A percentile compares a stretch with the other conserved stretches of the same genome.
Evolutionary conservation across 495 filamentous ascomycete species (phyloP).

Genomic region (Aspergillus indologenus): DNA sequence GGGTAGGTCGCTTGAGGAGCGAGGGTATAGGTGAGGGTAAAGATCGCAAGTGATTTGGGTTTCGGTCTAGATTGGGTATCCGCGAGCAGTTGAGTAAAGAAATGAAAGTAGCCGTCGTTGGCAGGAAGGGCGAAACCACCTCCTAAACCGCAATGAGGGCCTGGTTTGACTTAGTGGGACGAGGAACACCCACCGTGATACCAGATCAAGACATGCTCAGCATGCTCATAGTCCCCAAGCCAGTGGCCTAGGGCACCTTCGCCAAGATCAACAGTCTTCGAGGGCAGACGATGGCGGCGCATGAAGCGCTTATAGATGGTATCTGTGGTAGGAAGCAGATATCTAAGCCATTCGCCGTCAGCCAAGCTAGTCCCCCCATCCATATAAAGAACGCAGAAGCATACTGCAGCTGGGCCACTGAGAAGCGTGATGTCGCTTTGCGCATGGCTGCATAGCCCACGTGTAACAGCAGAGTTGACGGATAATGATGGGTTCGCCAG

Average conservation of each 20-base stretch:
- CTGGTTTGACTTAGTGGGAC: neutral
- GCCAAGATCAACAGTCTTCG: slow-evolving; percentile 45
- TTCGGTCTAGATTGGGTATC: slow-evolving; percentile 16
- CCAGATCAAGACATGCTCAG: slow-evolving; percentile 56
- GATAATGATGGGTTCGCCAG: slow-evolving; percentile 34
- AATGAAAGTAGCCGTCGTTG: slow-evolving; percentile 49
- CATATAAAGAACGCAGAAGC: neutral
- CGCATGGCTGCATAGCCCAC: slow-evolving; percentile 39
- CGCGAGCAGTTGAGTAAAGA: slow-evolving; percentile 45
- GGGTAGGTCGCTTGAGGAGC: slow-evolving; percentile 57
- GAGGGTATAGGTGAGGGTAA: slow-evolving; percentile 57
- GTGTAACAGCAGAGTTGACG: slow-evolving; percentile 35
- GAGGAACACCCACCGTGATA: slow-evolving; percentile 48
- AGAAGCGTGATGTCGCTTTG: slow-evolving; percentile 32
- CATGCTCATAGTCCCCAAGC: slow-evolving; percentile 49
- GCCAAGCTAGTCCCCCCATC: neutral
- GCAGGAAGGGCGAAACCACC: slow-evolving; percentile 59
- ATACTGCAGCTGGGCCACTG: slow-evolving; percentile 34
- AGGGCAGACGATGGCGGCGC: slow-evolving; percentile 38
- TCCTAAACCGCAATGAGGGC: slow-evolving; percentile 30
- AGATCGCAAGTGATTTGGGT: slow-evolving; percentile 46
- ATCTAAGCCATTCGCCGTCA: slow-evolving; percentile 10
- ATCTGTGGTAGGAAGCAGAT: slow-evolving; percentile 39
- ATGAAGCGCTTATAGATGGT: slow-evolving; percentile 47
- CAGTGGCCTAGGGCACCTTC: slow-evolving; percentile 57